Base-by-base conservation (phyloP, 306 rosid species). In the Sicyos baderoa region DNA sequence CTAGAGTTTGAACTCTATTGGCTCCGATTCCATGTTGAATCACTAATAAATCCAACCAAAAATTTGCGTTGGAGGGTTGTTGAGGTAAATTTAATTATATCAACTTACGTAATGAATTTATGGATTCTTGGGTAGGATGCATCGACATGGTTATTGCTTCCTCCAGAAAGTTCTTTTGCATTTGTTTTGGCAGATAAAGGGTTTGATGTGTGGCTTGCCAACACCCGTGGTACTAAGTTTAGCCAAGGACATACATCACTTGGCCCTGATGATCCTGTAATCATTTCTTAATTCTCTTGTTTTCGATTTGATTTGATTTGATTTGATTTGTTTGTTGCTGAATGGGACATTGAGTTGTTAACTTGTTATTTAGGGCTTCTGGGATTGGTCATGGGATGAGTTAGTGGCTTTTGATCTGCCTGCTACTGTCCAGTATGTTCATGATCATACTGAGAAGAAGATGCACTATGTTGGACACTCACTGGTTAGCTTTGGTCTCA, bases 371-470 rank as follows among this genome's bases (percentile, higher is more conserved):
- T 79, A 91, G 97, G 80, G 74, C 69, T 93, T 85, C 49, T 93
- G 96, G 98, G 67, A 93, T 62, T 93, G 96, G 98, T 85, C 98
- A 65, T 93, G 98, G 98, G 97, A 93, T 89, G 97, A 89, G 80
- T 76, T 93, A 47, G 97, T 88, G 7, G 87, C 96, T 54, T 82
- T 84, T 78, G 98, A 93, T 81, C 87, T 93, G 69, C 93, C 98
- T 17, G 89, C 93, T 17, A 88, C 91, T 52, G 62, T 89, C 72
- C 78, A 82, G 70, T 84, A 93, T 80, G 97, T 93, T 70, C 83
- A 77, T 73, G 72, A 82, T 83, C 86, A 82, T 81, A 75, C 98
- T 37, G 83, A 89, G 64, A 88, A 93, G 76, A 93, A 81, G 55
- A 58, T 86, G 54, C 91, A 89, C 74, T 93, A 89, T 78, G 83